Evolutionary conservation across 2,329 filamentous ascomycete species (phyloP).

Genomic region (Leptographium galeiforme): DNA sequence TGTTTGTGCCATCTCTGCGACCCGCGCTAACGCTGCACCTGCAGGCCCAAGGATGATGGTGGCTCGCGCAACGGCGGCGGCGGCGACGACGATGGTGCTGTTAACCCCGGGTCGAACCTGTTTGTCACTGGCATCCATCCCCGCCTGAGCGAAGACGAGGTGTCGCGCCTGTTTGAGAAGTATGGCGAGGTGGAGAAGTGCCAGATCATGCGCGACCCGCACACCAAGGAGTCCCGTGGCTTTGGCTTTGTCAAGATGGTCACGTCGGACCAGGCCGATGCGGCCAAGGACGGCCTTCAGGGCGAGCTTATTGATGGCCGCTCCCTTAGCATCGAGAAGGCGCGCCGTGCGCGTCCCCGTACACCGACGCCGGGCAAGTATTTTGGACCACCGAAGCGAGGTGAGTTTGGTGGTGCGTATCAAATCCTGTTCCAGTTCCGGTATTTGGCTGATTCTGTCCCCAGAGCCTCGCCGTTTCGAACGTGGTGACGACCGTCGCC

Average conservation of each 20-base stretch:
- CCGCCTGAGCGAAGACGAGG: constrained; percentile 75
- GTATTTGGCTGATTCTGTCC: not conserved
- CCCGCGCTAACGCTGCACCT: constrained; percentile 14
- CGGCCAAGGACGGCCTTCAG: constrained; percentile 90
- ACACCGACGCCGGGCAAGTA: constrained; percentile 98
- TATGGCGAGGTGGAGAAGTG: constrained; percentile 98
- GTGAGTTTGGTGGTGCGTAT: constrained; percentile 44
- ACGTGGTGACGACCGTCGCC: constrained; percentile 52
- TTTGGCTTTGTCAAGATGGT: constrained; percentile 99
- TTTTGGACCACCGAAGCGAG: constrained; percentile 95
- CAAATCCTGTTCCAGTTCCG: constrained; percentile 12
- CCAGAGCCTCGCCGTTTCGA: constrained; percentile 28
- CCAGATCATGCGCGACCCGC: constrained; percentile 98
- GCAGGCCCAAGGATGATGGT: constrained; percentile 33
- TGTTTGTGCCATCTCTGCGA: not conserved
- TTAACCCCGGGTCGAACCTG: constrained; percentile 93
- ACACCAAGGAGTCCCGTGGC: constrained; percentile 95
- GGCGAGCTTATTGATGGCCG: constrained; percentile 91
- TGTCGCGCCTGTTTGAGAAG: constrained; percentile 93
- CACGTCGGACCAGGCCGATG: constrained; percentile 86
- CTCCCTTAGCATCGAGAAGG: constrained; percentile 97
- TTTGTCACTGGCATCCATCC: constrained; percentile 98
- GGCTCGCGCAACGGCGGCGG: constrained; percentile 20
- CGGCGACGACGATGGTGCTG: constrained; percentile 60
- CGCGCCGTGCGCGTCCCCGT: constrained; percentile 82